Base-by-base conservation (phyloP, 1,139 yeast species). In the Suhomyces yuchorum region DNA sequence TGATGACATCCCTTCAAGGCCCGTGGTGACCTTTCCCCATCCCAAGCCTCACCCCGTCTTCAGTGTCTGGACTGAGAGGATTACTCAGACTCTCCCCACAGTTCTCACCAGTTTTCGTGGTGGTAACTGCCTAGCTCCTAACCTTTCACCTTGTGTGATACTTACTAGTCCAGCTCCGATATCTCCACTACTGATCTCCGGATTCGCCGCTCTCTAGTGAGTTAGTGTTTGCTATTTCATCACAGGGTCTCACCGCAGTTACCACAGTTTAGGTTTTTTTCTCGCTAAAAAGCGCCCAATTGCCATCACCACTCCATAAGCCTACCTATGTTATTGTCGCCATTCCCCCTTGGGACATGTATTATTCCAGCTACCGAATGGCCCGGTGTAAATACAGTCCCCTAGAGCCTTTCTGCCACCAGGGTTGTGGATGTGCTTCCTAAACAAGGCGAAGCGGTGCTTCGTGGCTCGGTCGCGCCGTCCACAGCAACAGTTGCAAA, bases 401-500 rank as follows among this genome's bases (percentile, higher is more conserved):
- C 8, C 9, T 9, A 8, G 8, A 12, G 26, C 3, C 26, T 4
- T 23, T 23, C 4, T 23, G 26, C 26, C 26, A 23, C 26, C 26
- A 23, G 26, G 26, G 26, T 23, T 22, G 26, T 23, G 8, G 9
- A 8, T 23, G 26, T 4, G n/a, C n/a, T n/a, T n/a, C n/a, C n/a
- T n/a, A n/a, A n/a, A n/a, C n/a, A n/a, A n/a, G n/a, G n/a, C 23
- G 7, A 20, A 20, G 7, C 7, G 7, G 7, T 20, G 23, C 23
- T 5, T 7, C 23, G 30, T 26, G 30, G 30, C 30, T 18, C 8
- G 37, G 26, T 22, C 11, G 37, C 22, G 23, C 26, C 23, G 8
- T 8, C 28, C 17, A 18, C 33, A 38, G 42, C 42, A 38, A 38
- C 40, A 33, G 43, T 40, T 34, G 43, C 43, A 40, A 42, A 36